Conservation (phyloP, 129 eudicot genomes). For the Flaveria trinervia region DNA sequence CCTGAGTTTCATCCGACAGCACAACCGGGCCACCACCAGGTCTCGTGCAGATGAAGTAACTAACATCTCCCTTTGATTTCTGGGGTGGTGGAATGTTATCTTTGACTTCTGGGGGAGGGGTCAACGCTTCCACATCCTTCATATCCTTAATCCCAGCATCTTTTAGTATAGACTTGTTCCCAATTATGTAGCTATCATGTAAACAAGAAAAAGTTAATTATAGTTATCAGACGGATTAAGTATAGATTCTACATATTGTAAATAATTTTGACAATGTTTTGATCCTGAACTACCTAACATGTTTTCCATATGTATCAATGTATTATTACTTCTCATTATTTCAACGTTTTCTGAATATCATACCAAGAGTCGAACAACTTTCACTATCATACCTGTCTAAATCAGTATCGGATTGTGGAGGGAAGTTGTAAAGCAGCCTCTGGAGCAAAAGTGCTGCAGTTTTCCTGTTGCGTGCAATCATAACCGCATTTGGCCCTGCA, state of each 20-base stretch:
- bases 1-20: constrained; percentile 64
- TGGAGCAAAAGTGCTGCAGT: constrained; percentile 82
- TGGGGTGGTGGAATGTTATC: constrained; percentile 44
- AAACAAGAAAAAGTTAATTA: background rate
- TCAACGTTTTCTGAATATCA: background rate
- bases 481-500: constrained; percentile 99
- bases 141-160: constrained; percentile 83
- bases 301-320: no score
- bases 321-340: no score
- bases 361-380: background rate
- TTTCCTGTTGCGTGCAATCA: constrained; percentile 84
- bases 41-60: constrained; percentile 94
- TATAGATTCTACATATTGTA: background rate
- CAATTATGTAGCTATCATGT: constrained; percentile 67
- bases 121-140: constrained; percentile 75
- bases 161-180: constrained; percentile 79
- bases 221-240: constrained; percentile 6
- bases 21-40: constrained; percentile 94
- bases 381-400: constrained; percentile 59
- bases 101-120: constrained; percentile 80
- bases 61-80: constrained; percentile 77
- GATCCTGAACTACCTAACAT: background rate
- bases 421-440: constrained; percentile 87
- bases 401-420: constrained; percentile 72
- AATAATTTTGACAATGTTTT: background rate